phyloP scores from a whole-genome alignment of 306 rosid genomes.

The Sechiopsis laciniata region DNA sequence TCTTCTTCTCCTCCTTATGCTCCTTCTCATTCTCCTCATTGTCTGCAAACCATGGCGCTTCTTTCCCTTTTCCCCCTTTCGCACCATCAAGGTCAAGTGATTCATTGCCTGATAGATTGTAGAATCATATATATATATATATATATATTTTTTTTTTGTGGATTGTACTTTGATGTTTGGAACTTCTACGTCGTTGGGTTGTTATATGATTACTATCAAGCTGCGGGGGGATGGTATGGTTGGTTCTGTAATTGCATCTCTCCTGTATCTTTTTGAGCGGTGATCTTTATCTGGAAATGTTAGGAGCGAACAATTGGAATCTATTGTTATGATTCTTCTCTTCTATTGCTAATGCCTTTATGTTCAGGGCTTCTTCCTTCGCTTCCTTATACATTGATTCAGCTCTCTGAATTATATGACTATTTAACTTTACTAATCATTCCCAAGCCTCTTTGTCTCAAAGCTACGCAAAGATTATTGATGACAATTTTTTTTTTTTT shows the following conservation, averaged over 20 bases:
- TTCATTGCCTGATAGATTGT: background rate
- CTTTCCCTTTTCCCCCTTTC: constrained; percentile 44
- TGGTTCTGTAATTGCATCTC: background rate
- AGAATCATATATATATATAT: background rate
- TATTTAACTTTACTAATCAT: background rate
- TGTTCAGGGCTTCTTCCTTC: background rate
- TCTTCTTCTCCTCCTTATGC: constrained; percentile 65
- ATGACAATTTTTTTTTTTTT: background rate
- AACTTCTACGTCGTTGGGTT: too few species aligned
- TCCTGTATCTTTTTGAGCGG: background rate
- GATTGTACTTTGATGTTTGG: too few species aligned
- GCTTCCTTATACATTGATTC: background rate
- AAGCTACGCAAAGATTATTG: background rate
- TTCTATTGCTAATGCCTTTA: background rate
- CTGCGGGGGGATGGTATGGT: background rate
- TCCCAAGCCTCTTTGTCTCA: background rate
- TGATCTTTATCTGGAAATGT: constrained; percentile 11
- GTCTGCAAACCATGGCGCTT: constrained; percentile 97
- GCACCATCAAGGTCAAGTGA: constrained; percentile 44
- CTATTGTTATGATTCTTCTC: background rate
- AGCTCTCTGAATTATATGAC: background rate
- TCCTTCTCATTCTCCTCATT: constrained; percentile 65
- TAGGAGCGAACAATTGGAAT: constrained; percentile 1
- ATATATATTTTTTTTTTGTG: background rate
- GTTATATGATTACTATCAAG: background rate